phyloP scores from a whole-genome alignment of 176 grass and related monocot species.

The Urochloa ruziziensis region DNA sequence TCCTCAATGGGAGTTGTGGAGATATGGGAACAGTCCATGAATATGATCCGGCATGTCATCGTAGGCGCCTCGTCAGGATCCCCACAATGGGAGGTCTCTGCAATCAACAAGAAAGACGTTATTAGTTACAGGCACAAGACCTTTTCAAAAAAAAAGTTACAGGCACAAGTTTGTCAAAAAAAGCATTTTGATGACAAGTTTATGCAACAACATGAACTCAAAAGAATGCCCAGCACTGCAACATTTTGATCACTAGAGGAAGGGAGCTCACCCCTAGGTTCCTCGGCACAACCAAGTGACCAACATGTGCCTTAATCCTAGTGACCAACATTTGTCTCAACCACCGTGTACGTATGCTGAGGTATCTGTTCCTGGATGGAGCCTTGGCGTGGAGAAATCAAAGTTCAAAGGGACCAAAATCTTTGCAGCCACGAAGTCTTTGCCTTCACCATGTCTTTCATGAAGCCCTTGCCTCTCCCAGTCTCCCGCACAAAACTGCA shows the following conservation, averaged over 20 bases:
- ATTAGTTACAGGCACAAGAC: no score
- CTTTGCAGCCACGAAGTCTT: slow-evolving; percentile 35
- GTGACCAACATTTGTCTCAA: slow-evolving; percentile 40
- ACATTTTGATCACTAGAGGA: background rate
- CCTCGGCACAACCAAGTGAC: slow-evolving; percentile 57
- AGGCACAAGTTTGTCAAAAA: background rate
- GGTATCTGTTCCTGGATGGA: slow-evolving; percentile 69
- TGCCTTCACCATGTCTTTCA: slow-evolving; percentile 54
- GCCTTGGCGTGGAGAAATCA: slow-evolving; percentile 64
- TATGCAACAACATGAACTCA: background rate
- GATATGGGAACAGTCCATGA: slow-evolving; percentile 68
- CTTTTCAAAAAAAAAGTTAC: background rate
- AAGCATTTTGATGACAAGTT: background rate
- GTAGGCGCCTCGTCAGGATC: slow-evolving; percentile 82
- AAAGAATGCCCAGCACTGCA: background rate
- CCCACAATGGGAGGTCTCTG: slow-evolving; percentile 89
- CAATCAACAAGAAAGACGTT: slow-evolving; percentile 25
- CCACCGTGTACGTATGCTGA: slow-evolving; percentile 79
- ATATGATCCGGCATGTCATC: slow-evolving; percentile 84
- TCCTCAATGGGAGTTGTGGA: slow-evolving; percentile 40
- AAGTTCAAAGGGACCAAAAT: slow-evolving; percentile 49
- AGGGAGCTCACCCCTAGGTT: slow-evolving; percentile 63
- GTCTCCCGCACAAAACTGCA: slow-evolving; percentile 36
- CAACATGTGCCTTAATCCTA: slow-evolving; percentile 67
- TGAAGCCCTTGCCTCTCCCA: slow-evolving; percentile 66